phyloP scores from a whole-genome alignment of 139 green algal species.

The Volvox reticuliferus region DNA sequence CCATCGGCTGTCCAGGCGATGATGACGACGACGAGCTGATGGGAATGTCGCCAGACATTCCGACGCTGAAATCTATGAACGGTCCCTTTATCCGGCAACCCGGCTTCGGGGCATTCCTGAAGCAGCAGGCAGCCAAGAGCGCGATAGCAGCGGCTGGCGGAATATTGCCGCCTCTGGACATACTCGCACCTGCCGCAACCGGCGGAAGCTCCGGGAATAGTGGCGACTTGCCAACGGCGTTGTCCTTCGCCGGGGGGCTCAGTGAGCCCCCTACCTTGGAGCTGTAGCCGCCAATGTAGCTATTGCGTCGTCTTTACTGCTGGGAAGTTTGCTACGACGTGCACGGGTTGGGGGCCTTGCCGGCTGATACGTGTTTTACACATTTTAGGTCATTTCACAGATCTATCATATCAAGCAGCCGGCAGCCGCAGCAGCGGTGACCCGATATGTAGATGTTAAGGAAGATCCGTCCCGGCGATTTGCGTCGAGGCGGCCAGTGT shows the following conservation, averaged over 20 bases:
- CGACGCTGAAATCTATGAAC: slow-evolving; percentile 19
- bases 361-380: too few species aligned
- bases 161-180: background rate
- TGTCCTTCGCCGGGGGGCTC: background rate
- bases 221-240: background rate
- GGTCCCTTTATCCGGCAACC: slow-evolving; percentile 14
- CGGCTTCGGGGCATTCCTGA: slow-evolving; percentile 45
- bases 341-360: too few species aligned
- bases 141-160: slow-evolving; percentile 1
- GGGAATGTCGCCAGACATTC: slow-evolving; percentile 62
- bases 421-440: too few species aligned
- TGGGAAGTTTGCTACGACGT: too few species aligned
- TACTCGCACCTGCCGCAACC: background rate
- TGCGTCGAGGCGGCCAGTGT: too few species aligned
- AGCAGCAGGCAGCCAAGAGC: slow-evolving; percentile 22
- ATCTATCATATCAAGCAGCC: too few species aligned
- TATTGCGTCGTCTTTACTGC: background rate
- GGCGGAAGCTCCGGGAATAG: background rate
- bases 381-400: too few species aligned
- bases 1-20: background rate
- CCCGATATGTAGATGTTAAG: too few species aligned
- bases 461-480: too few species aligned
- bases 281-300: background rate
- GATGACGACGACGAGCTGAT: slow-evolving; percentile 57
- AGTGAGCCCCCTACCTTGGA: background rate